These are phyloP conservation scores for Madurella fahalii DNA, from an alignment of 2,329 filamentous ascomycete species.

Conservation along the genomic window DNA sequence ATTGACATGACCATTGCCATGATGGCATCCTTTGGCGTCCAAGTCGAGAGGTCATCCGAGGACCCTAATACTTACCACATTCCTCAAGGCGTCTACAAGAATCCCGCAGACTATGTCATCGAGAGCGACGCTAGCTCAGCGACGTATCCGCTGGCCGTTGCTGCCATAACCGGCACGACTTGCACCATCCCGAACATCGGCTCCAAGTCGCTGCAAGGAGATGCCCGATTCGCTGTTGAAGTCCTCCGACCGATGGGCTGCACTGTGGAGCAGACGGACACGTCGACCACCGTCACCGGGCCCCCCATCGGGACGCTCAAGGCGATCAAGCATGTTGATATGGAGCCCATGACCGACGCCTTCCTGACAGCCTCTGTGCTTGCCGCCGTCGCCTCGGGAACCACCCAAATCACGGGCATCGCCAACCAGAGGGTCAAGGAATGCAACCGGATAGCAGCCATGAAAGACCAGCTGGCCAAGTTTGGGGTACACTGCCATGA, in stretches of 20 bases:
- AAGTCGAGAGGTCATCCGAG: conserved; percentile 68
- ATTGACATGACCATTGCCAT: conserved; percentile 99
- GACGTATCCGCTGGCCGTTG: conserved; percentile 90
- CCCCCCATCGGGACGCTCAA: conserved; percentile 70
- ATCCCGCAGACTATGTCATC: conserved; percentile 80
- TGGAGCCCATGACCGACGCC: conserved; percentile 99
- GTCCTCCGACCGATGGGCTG: conserved; percentile 93
- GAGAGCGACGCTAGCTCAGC: conserved; percentile 98
- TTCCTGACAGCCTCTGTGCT: conserved; percentile 94
- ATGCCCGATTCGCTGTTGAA: conserved; percentile 89
- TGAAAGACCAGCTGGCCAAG: conserved; percentile 91
- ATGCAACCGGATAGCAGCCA: conserved; percentile 92
- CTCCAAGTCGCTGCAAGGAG: conserved; percentile 84
- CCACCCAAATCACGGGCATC: conserved; percentile 86
- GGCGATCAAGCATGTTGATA: conserved; percentile 79
- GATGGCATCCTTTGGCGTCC: conserved; percentile 89
- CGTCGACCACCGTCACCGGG: conserved; percentile 88
- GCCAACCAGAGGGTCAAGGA: conserved; percentile 98
- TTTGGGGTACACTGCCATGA: conserved; percentile 85
- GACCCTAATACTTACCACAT: conserved; percentile 93
- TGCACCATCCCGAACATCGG: conserved; percentile 97
- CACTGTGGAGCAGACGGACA: conserved; percentile 74
- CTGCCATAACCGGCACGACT: conserved; percentile 90
- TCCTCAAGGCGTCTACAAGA: conserved; percentile 76
- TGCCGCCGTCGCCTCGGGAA: conserved; percentile 79